Evolutionary conservation across 768 basidiomycete genomes (phyloP).

Genomic region (Amanita brunnescens): DNA sequence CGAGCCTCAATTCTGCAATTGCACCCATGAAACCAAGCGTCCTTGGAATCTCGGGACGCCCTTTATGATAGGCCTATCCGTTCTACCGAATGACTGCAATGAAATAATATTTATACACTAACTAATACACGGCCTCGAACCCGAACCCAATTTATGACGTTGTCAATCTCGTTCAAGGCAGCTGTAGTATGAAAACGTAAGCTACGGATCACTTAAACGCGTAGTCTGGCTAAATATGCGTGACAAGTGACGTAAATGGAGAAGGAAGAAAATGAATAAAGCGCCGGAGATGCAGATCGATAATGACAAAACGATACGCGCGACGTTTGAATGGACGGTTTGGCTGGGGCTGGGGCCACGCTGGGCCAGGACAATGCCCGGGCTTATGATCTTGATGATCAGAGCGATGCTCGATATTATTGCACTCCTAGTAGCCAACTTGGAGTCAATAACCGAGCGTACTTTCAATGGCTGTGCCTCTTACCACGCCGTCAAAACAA

Average conservation of each 20-base stretch:
- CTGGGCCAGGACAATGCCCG: not conserved
- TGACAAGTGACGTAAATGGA: not conserved
- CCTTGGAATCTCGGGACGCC: too few relatives aligned
- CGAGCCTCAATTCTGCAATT: too few relatives aligned
- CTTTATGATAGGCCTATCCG: too few relatives aligned
- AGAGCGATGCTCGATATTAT: not conserved
- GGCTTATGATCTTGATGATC: not conserved
- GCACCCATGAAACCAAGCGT: too few relatives aligned
- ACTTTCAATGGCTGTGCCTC: not conserved
- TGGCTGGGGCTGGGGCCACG: not conserved
- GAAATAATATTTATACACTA: too few relatives aligned
- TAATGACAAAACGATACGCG: not conserved
- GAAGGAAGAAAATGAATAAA: not conserved
- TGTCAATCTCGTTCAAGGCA: too few relatives aligned
- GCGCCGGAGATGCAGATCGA: not conserved
- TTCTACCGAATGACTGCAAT: too few relatives aligned
- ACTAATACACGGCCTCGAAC: too few relatives aligned
- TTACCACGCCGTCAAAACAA: slow-evolving; percentile 1
- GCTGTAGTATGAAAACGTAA: not conserved
- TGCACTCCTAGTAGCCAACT: not conserved
- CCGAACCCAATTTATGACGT: too few relatives aligned
- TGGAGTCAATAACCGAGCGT: not conserved
- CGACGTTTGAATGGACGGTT: not conserved
- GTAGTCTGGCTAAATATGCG: not conserved
- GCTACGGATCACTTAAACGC: not conserved